Conservation (phyloP, 1,284 basidiomycete species). For the Microbotryum saponariae region DNA sequence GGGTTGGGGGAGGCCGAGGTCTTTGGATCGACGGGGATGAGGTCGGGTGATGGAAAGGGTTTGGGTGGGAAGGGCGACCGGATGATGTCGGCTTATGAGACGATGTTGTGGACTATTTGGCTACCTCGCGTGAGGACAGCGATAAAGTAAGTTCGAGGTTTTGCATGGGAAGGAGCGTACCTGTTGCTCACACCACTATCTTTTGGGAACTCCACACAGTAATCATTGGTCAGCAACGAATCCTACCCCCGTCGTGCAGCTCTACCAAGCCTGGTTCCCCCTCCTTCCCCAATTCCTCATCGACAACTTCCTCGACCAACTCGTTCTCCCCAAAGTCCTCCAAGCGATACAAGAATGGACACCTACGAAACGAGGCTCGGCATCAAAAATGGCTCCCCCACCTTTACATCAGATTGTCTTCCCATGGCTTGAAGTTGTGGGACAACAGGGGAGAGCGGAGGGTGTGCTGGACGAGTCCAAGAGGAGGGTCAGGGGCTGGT, state of each 20-base stretch:
- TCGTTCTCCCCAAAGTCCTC: constrained; percentile 83
- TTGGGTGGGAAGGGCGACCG: constrained; percentile 12
- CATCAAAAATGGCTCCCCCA: constrained; percentile 25
- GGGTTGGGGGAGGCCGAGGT: constrained; percentile 48
- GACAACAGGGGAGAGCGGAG: constrained; percentile 57
- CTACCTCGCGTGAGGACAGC: constrained; percentile 82
- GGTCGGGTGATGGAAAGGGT: background rate
- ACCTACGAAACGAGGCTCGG: constrained; percentile 49
- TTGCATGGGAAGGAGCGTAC: background rate
- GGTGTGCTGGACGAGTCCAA: constrained; percentile 74
- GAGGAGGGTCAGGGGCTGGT: constrained; percentile 67
- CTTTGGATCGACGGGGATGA: constrained; percentile 45
- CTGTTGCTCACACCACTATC: too few relatives aligned
- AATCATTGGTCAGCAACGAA: constrained; percentile 80
- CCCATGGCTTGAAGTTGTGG: constrained; percentile 88
- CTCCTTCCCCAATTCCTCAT: constrained; percentile 82
- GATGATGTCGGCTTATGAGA: constrained; percentile 90
- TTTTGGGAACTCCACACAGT: constrained; percentile 37
- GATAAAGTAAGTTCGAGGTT: constrained; percentile 54
- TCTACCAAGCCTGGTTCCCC: constrained; percentile 81
- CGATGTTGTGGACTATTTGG: constrained; percentile 89
- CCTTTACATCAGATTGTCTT: constrained; percentile 77
- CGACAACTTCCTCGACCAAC: constrained; percentile 92
- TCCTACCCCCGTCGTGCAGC: constrained; percentile 64
- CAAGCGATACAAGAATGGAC: constrained; percentile 79